Percentiles rank a stretch among this genome's conserved stretches.
Evolutionary conservation across 768 basidiomycete species (phyloP).

Genomic region (Boletus tomentosulus): DNA sequence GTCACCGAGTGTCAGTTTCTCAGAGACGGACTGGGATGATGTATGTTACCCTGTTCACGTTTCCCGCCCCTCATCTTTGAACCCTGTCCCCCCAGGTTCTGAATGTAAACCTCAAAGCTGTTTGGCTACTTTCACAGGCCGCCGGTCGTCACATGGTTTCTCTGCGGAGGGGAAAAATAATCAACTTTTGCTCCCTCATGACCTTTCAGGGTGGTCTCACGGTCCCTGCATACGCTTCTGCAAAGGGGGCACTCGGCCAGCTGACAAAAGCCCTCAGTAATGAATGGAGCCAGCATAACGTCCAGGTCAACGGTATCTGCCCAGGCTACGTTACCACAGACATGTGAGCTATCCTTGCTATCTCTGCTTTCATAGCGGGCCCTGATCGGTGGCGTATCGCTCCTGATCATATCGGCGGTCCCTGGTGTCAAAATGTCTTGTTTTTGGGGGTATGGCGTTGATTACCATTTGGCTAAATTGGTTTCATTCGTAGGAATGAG

Average conservation of each 20-base stretch:
- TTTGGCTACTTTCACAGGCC: conserved; percentile 80
- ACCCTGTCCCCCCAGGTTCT: conserved; percentile 52
- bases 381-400: conserved; percentile 5
- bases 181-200: conserved; percentile 58
- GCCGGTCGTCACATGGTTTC: conserved; percentile 89
- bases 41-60: conserved; percentile 36
- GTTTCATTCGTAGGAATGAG: conserved; percentile 49
- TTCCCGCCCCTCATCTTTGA: conserved; percentile 3
- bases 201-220: conserved; percentile 58
- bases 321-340: conserved; percentile 90
- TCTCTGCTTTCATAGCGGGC: conserved; percentile 3
- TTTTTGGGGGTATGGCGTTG: conserved; percentile 4
- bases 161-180: conserved; percentile 64
- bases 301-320: conserved; percentile 85
- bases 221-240: conserved; percentile 87
- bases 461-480: conserved; percentile 10
- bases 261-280: conserved; percentile 88
- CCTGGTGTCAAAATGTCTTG: conserved; percentile 2
- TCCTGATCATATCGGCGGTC: conserved; percentile 1
- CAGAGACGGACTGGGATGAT: conserved; percentile 68
- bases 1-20: conserved; percentile 60
- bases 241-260: conserved; percentile 84
- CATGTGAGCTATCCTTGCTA: conserved; percentile 49
- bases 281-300: conserved; percentile 86
- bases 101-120: conserved; percentile 83